Evolutionary conservation across 768 basidiomycete species (phyloP).

Genomic region (Omphalotus guepiniiformis): DNA sequence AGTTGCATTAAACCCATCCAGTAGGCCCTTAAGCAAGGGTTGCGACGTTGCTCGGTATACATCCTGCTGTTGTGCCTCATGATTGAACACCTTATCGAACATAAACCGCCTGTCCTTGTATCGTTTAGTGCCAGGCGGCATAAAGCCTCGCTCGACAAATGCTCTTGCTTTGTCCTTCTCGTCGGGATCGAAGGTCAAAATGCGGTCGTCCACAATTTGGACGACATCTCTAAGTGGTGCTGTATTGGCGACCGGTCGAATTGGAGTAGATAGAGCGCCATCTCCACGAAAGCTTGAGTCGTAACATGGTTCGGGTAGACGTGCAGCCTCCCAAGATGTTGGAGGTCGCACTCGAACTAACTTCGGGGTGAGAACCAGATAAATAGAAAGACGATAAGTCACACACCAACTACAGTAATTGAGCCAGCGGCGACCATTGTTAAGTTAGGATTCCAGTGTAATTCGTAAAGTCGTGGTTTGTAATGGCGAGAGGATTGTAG

Average conservation of each 20-base stretch:
- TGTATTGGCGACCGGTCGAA: slow-evolving; percentile 44
- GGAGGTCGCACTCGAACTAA: slow-evolving; percentile 90
- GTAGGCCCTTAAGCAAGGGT: slow-evolving; percentile 76
- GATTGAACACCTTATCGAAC: slow-evolving; percentile 91
- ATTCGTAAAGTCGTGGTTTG: slow-evolving; percentile 8
- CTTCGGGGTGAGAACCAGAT: slow-evolving; percentile 4
- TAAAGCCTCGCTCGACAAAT: slow-evolving; percentile 80
- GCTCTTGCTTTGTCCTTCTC: slow-evolving; percentile 79
- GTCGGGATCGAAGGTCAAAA: slow-evolving; percentile 93
- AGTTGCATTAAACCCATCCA: slow-evolving; percentile 96
- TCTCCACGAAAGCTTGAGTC: slow-evolving; percentile 77
- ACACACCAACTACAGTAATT: slow-evolving; percentile 79
- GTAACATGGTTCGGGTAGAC: slow-evolving; percentile 72
- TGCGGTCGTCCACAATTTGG: slow-evolving; percentile 90
- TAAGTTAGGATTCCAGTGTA: neutral
- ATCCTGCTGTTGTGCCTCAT: slow-evolving; percentile 76
- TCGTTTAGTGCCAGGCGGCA: slow-evolving; percentile 84
- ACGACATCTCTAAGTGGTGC: slow-evolving; percentile 72
- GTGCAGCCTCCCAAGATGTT: slow-evolving; percentile 76
- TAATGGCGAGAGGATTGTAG: neutral
- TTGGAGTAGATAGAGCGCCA: slow-evolving; percentile 73
- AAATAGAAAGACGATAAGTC: slow-evolving; percentile 9
- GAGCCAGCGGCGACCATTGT: slow-evolving; percentile 80
- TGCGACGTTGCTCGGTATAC: slow-evolving; percentile 86
- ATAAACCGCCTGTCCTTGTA: slow-evolving; percentile 97